These are phyloP conservation scores for Spongospora subterranea DNA, from an alignment of 208 protist genomes.

Conservation along the genomic window DNA sequence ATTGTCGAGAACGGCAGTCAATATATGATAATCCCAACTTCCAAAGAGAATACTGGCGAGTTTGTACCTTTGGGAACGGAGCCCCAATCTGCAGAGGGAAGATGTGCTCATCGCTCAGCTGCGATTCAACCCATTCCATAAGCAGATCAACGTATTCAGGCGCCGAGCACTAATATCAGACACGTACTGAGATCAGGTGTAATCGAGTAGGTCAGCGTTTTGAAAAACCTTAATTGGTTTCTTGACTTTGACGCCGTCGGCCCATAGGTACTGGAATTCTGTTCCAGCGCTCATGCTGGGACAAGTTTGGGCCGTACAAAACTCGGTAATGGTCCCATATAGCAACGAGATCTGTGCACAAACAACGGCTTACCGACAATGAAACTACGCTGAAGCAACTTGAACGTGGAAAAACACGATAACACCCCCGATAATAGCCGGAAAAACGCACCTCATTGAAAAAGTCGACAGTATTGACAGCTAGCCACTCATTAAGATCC, in stretches of 20 bases:
- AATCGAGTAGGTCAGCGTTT: no score
- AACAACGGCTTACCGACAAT: neutral
- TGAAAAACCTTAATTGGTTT: conserved; percentile 86
- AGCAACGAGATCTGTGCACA: conserved; percentile 88
- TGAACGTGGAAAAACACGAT: no score
- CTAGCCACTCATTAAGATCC: conserved; percentile 95
- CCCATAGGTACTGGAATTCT: conserved; percentile 81
- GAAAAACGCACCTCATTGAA: conserved; percentile 88
- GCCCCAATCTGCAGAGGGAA: conserved; percentile 64
- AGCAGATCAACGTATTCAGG: conserved; percentile 96
- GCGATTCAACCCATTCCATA: conserved; percentile 95
- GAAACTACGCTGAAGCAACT: neutral
- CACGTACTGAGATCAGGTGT: no score
- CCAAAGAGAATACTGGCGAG: neutral
- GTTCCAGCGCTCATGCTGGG: conserved; percentile 83
- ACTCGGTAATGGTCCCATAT: conserved; percentile 96
- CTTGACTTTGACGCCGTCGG: conserved; percentile 89
- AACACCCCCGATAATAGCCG: neutral
- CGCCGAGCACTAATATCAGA: conserved; percentile 73
- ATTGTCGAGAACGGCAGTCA: neutral
- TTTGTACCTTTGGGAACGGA: conserved; percentile 13
- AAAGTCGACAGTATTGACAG: conserved; percentile 96
- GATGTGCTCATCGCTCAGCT: conserved; percentile 64
- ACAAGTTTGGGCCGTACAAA: conserved; percentile 92
- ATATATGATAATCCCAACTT: neutral